Conservation (phyloP, 257 asterid species). For the Nicotiana attenuata region DNA sequence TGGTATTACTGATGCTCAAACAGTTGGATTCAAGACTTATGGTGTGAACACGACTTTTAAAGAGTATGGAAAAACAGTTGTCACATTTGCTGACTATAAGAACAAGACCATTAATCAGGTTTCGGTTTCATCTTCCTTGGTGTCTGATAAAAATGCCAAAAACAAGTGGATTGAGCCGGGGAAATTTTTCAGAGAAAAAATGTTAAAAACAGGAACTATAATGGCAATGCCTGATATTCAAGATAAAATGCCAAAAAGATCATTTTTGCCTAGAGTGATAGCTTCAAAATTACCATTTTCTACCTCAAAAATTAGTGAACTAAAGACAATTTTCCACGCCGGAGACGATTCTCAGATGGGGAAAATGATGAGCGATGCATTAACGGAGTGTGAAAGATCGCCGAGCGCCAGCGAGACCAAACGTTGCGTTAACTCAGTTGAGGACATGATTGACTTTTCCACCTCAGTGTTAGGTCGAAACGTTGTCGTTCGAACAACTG, state of each 20-base stretch:
- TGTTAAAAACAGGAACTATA: conserved; percentile 47
- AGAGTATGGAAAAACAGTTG: conserved; percentile 42
- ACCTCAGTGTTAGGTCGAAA: conserved; percentile 64
- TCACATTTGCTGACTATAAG: conserved; percentile 39
- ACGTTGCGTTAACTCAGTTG: conserved; percentile 65
- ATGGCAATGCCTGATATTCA: conserved; percentile 89
- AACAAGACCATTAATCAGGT: conserved; percentile 30
- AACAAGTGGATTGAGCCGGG: conserved; percentile 75
- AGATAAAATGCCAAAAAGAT: conserved; percentile 89
- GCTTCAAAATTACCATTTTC: conserved; percentile 77
- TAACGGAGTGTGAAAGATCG: conserved; percentile 63
- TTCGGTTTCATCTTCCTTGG: not conserved
- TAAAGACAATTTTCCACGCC: conserved; percentile 57
- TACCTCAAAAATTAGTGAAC: conserved; percentile 33
- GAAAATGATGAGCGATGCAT: conserved; percentile 34
- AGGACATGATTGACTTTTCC: conserved; percentile 89
- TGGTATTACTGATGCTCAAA: conserved; percentile 29
- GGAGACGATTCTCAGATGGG: conserved; percentile 43
- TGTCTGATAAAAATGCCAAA: conserved; percentile 24
- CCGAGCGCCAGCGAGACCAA: conserved; percentile 72
- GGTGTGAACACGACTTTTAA: conserved; percentile 63
- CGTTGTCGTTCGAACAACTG: conserved; percentile 49
- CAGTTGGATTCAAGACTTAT: conserved; percentile 44
- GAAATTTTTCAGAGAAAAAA: conserved; percentile 66
- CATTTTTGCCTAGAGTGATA: conserved; percentile 75